Base-by-base conservation (phyloP, 164 flowering plant species). In the Stephania japonica region DNA sequence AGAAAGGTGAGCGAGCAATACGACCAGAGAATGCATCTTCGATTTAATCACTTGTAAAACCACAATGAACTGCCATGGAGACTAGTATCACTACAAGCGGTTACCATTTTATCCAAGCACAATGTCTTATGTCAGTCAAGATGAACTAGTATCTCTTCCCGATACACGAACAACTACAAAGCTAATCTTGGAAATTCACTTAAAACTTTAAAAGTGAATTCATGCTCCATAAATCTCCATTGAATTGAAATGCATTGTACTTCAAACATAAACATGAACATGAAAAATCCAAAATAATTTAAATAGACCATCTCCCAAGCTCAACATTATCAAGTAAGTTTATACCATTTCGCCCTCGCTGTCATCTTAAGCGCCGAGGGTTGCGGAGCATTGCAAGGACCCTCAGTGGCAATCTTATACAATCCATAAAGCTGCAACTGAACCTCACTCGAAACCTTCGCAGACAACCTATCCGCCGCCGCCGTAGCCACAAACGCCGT, bases 351-450 rank as follows among this genome's bases (percentile, higher is more conserved):
- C 13, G 99, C 98, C 0, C 98, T 87, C 70, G 99, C 97, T 0
- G 95, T 82, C 82, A 93, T 86, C 79, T 93, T 96, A 47, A 96
- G 78, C 5, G 97, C 89, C 1, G 98, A 92, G 1, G 99, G 99
- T 79, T 90, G 95, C 0, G 99, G 88, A 0, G 86, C 43, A 44
- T 73, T 90, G 67, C 99, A 96, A 0, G 98, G 97, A 1, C 99
- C 99, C 76, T 96, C 98, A 0, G 97, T 93, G 16, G 97, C 97
- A 50, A 96, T 91, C 88, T 96, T 96, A 79, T 93, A 96, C 19
- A 88, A 64, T 7, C 90, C 98, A 75, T 96, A 96, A 1, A 96
- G 91, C 88, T 91, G 91, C 83, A 96, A 70, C 75, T 92, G 98
- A 63, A 84, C 78, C 59, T 93, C 99, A 70, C 53, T 85, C 0